A percentile compares a stretch with the other conserved stretches of the same genome.
Evolutionary conservation across 169 alveolate genomes (phyloP).

Genomic region (Eimeria maxima): DNA sequence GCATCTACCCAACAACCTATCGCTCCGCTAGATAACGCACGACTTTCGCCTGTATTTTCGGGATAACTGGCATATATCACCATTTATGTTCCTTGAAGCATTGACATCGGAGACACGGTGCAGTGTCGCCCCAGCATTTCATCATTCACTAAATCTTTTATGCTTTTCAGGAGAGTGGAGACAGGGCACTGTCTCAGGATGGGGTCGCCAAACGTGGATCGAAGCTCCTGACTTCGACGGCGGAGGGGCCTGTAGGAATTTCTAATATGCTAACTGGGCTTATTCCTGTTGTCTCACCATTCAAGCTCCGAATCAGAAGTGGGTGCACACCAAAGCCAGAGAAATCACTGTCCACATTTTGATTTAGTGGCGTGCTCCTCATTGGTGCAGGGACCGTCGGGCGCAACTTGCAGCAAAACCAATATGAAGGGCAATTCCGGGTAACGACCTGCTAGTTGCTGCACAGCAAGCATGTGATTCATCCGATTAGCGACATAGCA

Average conservation of each 20-base stretch:
- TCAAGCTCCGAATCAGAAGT: not conserved
- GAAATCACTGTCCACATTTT: not conserved
- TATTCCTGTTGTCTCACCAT: not conserved
- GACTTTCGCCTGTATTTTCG: not conserved
- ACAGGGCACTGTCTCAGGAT: conserved; percentile 51
- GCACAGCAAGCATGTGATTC: not conserved
- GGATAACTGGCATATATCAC: not conserved
- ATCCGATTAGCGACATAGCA: not conserved
- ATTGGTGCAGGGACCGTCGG: conserved; percentile 63
- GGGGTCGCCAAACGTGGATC: conserved; percentile 76
- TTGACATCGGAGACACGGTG: not conserved
- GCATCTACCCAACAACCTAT: not conserved
- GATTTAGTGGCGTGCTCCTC: not conserved
- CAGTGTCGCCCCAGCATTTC: not conserved
- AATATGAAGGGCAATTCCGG: conserved; percentile 58
- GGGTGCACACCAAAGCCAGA: not conserved
- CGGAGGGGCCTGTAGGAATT: conserved; percentile 30
- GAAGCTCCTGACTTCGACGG: conserved; percentile 49
- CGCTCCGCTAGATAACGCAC: not conserved
- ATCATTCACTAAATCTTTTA: not conserved
- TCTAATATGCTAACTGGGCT: not conserved
- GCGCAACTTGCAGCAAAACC: conserved; percentile 70
- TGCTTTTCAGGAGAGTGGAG: conserved; percentile 51
- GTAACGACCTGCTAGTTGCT: not conserved
- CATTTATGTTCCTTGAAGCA: not conserved